Evolutionary conservation across 148 eudicot genomes (phyloP).

Genomic region (Gaultheria prostrata): DNA sequence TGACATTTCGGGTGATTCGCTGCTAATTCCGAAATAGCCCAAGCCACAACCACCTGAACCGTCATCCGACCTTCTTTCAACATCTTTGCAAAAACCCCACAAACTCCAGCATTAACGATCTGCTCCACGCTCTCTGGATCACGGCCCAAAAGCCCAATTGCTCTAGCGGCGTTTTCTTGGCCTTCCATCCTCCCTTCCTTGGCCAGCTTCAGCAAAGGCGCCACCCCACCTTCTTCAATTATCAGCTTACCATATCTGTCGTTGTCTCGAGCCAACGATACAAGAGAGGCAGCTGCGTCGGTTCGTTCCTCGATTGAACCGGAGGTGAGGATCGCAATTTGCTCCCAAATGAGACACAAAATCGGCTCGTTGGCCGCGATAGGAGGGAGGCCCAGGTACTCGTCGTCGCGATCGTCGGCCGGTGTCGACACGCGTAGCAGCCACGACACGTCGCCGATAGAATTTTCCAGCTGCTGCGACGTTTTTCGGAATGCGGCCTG

Average conservation of each 20-base stretch:
- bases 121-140: constrained; percentile 76
- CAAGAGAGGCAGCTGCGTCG: constrained; percentile 70
- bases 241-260: constrained; percentile 68
- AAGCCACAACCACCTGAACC: constrained; percentile 76
- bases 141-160: constrained; percentile 64
- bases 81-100: constrained; percentile 71
- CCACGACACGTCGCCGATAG: constrained; percentile 82
- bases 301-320: constrained; percentile 58
- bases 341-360: constrained; percentile 82
- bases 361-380: constrained; percentile 90
- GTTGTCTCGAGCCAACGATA: constrained; percentile 72
- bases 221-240: constrained; percentile 80
- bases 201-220: constrained; percentile 58
- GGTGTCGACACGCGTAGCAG: constrained; percentile 68
- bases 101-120: constrained; percentile 68
- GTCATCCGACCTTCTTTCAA: constrained; percentile 80
- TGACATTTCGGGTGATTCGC: constrained; percentile 71
- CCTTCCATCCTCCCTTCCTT: constrained; percentile 77
- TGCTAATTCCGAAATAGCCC: constrained; percentile 75
- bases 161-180: constrained; percentile 76
- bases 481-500: constrained; percentile 51
- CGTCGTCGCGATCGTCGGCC: constrained; percentile 54
- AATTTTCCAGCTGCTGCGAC: constrained; percentile 59
- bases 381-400: constrained; percentile 71
- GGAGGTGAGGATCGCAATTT: constrained; percentile 61